Evolutionary conservation across 176 grass and related monocot species (phyloP), one percentile per base, ranked within the genome.

Genomic region (Guadua angustifolia): DNA sequence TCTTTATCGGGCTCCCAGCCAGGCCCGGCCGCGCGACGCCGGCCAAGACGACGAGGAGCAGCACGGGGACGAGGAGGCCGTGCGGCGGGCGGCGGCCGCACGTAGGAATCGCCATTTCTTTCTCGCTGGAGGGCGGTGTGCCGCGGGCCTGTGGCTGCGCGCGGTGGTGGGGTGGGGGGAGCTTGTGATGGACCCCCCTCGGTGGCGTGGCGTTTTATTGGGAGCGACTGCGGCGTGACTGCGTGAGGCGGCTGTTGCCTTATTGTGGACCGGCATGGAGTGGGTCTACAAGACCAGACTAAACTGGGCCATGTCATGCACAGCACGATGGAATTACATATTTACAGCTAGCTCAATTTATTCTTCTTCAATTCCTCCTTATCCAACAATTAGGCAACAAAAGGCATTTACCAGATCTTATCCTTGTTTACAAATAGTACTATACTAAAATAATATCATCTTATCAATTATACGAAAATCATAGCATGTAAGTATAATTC

Each of bases 1-100:
- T 98, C 86, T 90, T 98, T 59, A 98, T 98, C 38, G 95, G 93
- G 3, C 87, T 74, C 8, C 11, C 55, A 5, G 15, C 38, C 49
- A 64, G 80, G 36, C 18, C 1, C 60, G 11, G 79, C 16, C 40
- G 47, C 15, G 6, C 17, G 9, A 33, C 10, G 52, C 29, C 43
- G 35, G 22, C 26, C 4, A 59, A 62, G 17, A 72, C 25, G 25
- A 82, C 7, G 33, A 93, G 53, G 8, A 88, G 29, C 7, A 79
- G 81, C 69, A 43, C 3, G 42, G 80, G 11, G 5, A 64, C 14
- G 39, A 77, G 3, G 18, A 12, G 51, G 83, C 15, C 56, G n/a
- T 22, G 45, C 57, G 70, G 58, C 36, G 32, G 84, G 17, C 56
- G 49, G 36, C 59, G 60, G 58, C 22, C 14, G 45, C 33, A 39